Base-by-base conservation (phyloP, 2,329 filamentous ascomycete species). In the Amphichorda felina region DNA sequence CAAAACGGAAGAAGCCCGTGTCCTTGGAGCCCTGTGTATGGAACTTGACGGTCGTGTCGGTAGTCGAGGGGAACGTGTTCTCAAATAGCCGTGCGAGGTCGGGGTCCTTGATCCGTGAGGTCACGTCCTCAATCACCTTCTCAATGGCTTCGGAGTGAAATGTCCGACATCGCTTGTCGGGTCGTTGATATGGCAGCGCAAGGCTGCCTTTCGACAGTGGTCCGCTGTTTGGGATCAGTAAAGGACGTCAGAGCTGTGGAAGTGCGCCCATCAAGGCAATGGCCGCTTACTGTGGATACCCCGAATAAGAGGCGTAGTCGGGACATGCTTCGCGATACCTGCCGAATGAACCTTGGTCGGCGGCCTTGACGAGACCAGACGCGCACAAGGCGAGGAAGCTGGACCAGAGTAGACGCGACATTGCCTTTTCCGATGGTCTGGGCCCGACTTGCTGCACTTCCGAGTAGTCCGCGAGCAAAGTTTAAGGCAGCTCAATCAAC, bases 61-160 rank as follows among this genome's bases (percentile, higher is more conserved):
- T 74, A 1, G 57, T 60, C 41, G 91, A 94, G 4, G 89, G 89
- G 44, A 93, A 96, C 2, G 89, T 79, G 53, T 98, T 98, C 54
- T 94, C 86, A 53, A 98, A 98, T 9, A 98, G 66, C 18, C 88
- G 78, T 4, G 89, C 89, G 10, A 98, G 72, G 48, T 96, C 91
- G 13, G 81, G 80, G 49, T 96, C 81, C 40, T 79, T 70, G 62
- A 98, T 82, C 36, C 75, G 79, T 19, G 73, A 69, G 5, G 81
- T 91, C 45, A 98, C 68, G 45, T 95, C 78, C 21, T 75, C 57
- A 42, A 98, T 95, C 35, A 95, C 82, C 49, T 82, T 70, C 56
- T 98, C 91, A 31, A 96, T 93, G 4, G 81, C 70, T 17, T 82
- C 74, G 1, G 88, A 95, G 38, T 77, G 73, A 59, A 96, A 98